Base-by-base conservation (phyloP, 306 rosid species). In the Vigna unguiculata region DNA sequence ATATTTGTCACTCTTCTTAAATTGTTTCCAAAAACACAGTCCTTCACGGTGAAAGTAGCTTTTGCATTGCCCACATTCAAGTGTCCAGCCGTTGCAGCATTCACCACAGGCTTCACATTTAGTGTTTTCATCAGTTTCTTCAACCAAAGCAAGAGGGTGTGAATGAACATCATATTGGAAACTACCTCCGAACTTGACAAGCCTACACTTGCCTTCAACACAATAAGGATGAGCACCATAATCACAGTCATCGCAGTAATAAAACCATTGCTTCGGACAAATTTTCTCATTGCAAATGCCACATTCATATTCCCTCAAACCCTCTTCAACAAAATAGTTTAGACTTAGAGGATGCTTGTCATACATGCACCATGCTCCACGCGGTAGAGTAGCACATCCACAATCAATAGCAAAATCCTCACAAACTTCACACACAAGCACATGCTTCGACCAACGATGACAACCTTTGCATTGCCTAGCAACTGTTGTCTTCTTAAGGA, bases 311-410 rank as follows among this genome's bases (percentile, higher is more conserved):
- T 71, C 47, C 40, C 55, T 62, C 64, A 61, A 54, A 21, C 34
- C 53, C 24, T 24, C 54, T 70, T 60, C 71, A 25, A 7, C 82
- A 49, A 4, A 52, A 25, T 32, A 61, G 5, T 11, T 61, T 13
- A 79, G 58, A 14, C 34, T 70, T 2, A 78, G 72, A 60, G 69
- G 72, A 38, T 78, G 82, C 61, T 78, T 78, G 51, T 70, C 82
- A 36, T 36, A 59, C 46, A 30, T 0, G 47, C 60, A 63, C 82
- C 72, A 78, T 25, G 24, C 64, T 65, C 14, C 71, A 16, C 65
- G 8, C 45, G 72, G 82, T 0, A 78, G 63, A 38, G 28, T 22
- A 48, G 71, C 82, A 49, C 77, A 78, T 17, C 77, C 52, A 49
- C 54, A 34, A 49, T 78, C 82, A 22, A 78, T 49, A 24, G 72